These are phyloP conservation scores for Plectosphaerella cucumerina DNA, from an alignment of 2,329 filamentous ascomycete species.

Conservation along the genomic window DNA sequence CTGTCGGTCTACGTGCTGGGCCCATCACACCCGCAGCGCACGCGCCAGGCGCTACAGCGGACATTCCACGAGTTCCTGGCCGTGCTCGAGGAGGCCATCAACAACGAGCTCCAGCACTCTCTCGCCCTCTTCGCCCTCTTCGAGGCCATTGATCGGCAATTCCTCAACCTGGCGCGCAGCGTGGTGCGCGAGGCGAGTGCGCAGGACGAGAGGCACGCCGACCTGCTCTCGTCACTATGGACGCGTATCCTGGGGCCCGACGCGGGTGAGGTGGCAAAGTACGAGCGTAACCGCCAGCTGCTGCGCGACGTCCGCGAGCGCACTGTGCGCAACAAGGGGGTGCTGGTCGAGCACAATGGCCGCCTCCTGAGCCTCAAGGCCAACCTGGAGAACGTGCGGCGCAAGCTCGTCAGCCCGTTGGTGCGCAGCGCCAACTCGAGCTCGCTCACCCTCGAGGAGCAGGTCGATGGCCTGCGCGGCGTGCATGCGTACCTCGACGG, in stretches of 20 bases:
- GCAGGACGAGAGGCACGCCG: constrained; percentile 76
- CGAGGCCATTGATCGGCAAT: constrained; percentile 85
- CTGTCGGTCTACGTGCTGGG: constrained; percentile 73
- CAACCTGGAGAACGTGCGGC: constrained; percentile 77
- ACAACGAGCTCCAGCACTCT: constrained; percentile 75
- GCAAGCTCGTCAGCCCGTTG: constrained; percentile 80
- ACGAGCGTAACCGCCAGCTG: constrained; percentile 81
- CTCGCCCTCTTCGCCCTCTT: constrained; percentile 84
- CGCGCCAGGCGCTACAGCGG: constrained; percentile 73
- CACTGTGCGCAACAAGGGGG: constrained; percentile 81
- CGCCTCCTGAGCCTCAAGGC: constrained; percentile 80
- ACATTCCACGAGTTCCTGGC: constrained; percentile 85
- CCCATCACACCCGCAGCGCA: constrained; percentile 74
- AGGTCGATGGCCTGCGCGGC: constrained; percentile 77
- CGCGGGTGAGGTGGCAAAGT: constrained; percentile 74
- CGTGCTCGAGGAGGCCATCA: constrained; percentile 85
- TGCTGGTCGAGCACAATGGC: constrained; percentile 82
- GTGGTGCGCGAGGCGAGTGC: constrained; percentile 79
- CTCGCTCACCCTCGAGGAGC: constrained; percentile 74
- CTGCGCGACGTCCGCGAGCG: constrained; percentile 75
- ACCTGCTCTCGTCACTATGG: constrained; percentile 83
- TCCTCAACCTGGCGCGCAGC: constrained; percentile 79
- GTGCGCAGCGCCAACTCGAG: constrained; percentile 66
- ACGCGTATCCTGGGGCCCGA: constrained; percentile 76
- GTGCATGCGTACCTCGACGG: constrained; percentile 74